Evolutionary conservation across 371 early-diverging fungal species (phyloP).

Genomic region (Mortierella sp.): DNA sequence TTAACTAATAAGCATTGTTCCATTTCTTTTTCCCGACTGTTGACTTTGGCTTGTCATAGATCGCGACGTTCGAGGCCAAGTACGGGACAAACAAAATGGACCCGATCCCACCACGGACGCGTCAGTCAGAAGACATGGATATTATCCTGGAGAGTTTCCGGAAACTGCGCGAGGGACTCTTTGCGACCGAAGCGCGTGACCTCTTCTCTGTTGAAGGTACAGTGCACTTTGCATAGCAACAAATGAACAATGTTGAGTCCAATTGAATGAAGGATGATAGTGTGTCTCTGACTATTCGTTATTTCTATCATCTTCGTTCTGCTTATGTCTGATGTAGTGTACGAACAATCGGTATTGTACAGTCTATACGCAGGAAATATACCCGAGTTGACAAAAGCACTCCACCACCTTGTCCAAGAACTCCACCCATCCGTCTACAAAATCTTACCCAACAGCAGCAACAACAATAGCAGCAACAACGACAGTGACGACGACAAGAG

Average conservation of each 20-base stretch:
- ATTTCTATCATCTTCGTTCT: background rate
- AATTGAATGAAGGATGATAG: background rate
- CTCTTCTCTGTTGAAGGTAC: conserved; percentile 42
- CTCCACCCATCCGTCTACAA: conserved; percentile 34
- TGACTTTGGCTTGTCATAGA: conserved; percentile 14
- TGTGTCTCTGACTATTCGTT: background rate
- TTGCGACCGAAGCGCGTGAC: conserved; percentile 46
- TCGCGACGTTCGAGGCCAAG: conserved; percentile 23
- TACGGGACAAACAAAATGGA: conserved; percentile 38
- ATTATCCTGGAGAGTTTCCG: conserved; percentile 48
- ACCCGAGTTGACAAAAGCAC: conserved; percentile 55
- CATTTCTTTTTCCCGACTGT: background rate
- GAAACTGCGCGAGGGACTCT: conserved; percentile 51
- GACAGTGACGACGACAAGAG: background rate
- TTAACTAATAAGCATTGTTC: background rate
- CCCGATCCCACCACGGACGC: conserved; percentile 35
- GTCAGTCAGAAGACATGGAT: conserved; percentile 40
- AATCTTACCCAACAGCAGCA: background rate
- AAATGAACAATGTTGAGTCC: background rate
- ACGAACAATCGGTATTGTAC: conserved; percentile 42
- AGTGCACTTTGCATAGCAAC: background rate
- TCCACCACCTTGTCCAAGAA: conserved; percentile 46
- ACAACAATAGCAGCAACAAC: background rate
- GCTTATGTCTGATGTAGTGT: conserved; percentile 34
- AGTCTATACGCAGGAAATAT: conserved; percentile 48